These are phyloP conservation scores for Umbelopsis ramanniana DNA, from an alignment of 192 early-diverging fungal genomes.

Conservation along the genomic window DNA sequence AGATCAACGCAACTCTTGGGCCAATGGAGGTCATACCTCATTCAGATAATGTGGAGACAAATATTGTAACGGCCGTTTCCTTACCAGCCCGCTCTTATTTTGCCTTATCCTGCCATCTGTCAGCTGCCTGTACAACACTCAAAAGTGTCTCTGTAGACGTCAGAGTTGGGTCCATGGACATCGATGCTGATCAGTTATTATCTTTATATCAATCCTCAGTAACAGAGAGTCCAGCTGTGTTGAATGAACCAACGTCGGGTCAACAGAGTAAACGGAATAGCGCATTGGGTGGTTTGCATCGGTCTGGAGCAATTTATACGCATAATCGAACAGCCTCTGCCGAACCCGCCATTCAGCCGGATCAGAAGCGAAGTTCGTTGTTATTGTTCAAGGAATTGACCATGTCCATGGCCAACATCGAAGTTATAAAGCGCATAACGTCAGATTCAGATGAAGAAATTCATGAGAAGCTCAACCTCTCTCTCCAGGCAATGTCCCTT, in stretches of 20 bases:
- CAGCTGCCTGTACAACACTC: slow-evolving; percentile 43
- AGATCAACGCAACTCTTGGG: slow-evolving; percentile 36
- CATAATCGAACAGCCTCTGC: neutral
- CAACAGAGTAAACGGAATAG: neutral
- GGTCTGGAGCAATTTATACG: slow-evolving; percentile 1
- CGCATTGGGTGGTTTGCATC: neutral
- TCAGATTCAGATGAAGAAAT: neutral
- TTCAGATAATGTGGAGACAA: neutral
- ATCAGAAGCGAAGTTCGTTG: neutral
- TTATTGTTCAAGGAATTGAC: neutral
- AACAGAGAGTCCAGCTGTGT: neutral
- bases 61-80: neutral
- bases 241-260: neutral
- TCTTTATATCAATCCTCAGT: neutral
- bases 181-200: slow-evolving; percentile 30
- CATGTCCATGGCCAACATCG: neutral
- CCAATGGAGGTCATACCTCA: slow-evolving; percentile 8
- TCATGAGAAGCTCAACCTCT: neutral
- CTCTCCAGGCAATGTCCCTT: neutral
- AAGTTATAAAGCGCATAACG: neutral
- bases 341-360: neutral
- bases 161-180: slow-evolving; percentile 8
- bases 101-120: slow-evolving; percentile 42
- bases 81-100: slow-evolving; percentile 32
- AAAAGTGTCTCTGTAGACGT: slow-evolving; percentile 37